Base-by-base conservation (phyloP, 2,329 filamentous ascomycete species). In the Mariannaea elegans region DNA sequence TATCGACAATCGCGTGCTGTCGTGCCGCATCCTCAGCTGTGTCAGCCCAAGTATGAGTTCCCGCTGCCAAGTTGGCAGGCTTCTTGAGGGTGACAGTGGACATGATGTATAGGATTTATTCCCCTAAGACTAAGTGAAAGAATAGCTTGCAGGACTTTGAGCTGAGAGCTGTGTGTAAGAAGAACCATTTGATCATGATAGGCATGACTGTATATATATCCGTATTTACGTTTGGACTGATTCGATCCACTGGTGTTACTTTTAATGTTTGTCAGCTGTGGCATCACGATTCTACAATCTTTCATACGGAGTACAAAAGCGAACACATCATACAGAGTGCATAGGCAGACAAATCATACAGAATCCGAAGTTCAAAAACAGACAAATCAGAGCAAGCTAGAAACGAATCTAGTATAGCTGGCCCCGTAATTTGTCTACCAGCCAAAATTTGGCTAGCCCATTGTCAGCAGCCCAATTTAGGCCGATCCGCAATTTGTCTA, bases 401-500 rank as follows among this genome's bases (percentile, higher is more conserved):
- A 2, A 12, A 13, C 24, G n/a, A 6, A 38, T 49, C 13, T 7
- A 34, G 46, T 10, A 24, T 36, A 21, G 32, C 7, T 3, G 6
- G 34, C 18, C 34, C 34, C 47, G 32, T 14, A 50, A 50, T 50
- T 50, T 41, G 47, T 50, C 34, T 31, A 21, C 9, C 6, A 41
- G 8, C 23, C 4, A 18, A 6, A 9, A 8, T 23, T 14, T 49
- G 32, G 46, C 24, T 49, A 29, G 31, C n/a, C 46, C 19, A 12
- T 38, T 34, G 24, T 27, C 24, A 27, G 24, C 24, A 27, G 9
- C 5, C 9, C 24, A 27, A 9, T 5, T 27, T 27, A 23, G 32
- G 31, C 23, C 21, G 32, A 18, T 19, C 46, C 46, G 46, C 46
- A 49, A 49, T 49, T 49, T 49, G 46, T 49, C 46, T 49, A 24